Conservation (phyloP, 495 filamentous ascomycete species). For the Cryomyces antarcticus region DNA sequence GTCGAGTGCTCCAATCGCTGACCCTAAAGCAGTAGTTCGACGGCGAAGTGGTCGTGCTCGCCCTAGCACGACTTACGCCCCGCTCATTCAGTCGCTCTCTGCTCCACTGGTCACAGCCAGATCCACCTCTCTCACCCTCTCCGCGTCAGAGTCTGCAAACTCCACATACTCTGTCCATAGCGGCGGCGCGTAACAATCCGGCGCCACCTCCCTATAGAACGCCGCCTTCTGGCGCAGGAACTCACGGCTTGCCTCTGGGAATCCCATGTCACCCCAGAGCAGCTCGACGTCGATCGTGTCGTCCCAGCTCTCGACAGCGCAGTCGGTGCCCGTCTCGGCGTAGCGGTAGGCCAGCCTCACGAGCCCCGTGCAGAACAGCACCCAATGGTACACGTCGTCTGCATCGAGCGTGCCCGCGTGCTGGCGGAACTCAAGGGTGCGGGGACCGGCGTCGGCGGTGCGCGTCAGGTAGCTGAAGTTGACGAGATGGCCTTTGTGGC, state of each 20-base stretch:
- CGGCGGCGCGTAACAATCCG: not conserved
- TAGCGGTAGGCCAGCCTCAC: constrained; percentile 1
- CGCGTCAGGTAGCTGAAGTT: not conserved
- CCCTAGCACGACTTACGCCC: too few species aligned
- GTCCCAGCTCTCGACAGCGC: constrained; percentile 1
- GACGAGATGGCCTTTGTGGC: not conserved
- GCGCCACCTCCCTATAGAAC: not conserved
- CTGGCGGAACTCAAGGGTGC: not conserved
- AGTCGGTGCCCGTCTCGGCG: not conserved
- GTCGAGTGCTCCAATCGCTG: too few species aligned
- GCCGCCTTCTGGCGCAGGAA: not conserved
- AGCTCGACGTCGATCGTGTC: constrained; percentile 3
- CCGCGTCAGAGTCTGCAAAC: too few species aligned
- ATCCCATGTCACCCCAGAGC: constrained; percentile 2
- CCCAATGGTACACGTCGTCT: not conserved
- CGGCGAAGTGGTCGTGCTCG: too few species aligned
- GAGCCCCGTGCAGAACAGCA: not conserved
- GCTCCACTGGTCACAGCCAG: too few species aligned
- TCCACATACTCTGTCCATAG: not conserved
- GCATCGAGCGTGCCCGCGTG: not conserved
- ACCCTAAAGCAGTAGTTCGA: too few species aligned
- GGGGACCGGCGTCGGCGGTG: not conserved
- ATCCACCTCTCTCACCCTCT: too few species aligned
- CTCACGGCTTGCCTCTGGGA: constrained; percentile 2
- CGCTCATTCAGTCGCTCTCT: too few species aligned